phyloP scores from a whole-genome alignment of 768 basidiomycete genomes.

The Suillus subluteus region DNA sequence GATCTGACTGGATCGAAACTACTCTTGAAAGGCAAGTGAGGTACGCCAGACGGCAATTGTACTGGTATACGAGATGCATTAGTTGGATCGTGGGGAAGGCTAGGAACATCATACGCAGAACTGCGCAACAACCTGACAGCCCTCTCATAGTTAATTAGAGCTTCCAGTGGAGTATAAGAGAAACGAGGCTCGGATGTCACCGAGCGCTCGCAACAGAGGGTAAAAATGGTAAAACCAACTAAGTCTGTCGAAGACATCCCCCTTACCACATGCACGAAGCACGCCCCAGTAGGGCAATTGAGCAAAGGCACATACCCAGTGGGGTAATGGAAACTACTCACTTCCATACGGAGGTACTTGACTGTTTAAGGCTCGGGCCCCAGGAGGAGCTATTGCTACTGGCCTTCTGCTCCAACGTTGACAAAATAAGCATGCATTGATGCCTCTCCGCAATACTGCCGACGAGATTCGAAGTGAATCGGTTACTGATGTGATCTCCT shows the following conservation, averaged over 20 bases:
- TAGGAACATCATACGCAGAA: neutral
- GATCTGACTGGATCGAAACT: neutral
- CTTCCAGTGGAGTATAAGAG: neutral
- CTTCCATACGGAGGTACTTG: neutral
- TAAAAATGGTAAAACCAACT: neutral
- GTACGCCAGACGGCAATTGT: neutral
- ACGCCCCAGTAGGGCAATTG: neutral
- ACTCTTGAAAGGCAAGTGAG: neutral
- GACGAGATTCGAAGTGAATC: neutral
- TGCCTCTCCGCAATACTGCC: neutral
- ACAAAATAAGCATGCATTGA: neutral
- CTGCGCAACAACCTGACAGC: neutral
- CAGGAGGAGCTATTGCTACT: neutral
- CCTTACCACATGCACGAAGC: neutral
- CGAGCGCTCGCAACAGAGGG: neutral
- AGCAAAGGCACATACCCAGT: neutral
- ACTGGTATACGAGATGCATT: neutral
- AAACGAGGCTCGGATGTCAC: neutral
- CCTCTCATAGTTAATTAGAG: neutral
- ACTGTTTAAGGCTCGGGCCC: neutral
- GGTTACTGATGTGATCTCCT: neutral
- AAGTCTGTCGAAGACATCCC: neutral
- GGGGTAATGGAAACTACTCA: neutral
- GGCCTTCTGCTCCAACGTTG: neutral
- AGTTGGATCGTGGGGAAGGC: neutral